Evolutionary conservation across 139 green algal species (phyloP), one percentile per base, ranked within the genome.

Genomic region (Astrephomene gubernaculifera): DNA sequence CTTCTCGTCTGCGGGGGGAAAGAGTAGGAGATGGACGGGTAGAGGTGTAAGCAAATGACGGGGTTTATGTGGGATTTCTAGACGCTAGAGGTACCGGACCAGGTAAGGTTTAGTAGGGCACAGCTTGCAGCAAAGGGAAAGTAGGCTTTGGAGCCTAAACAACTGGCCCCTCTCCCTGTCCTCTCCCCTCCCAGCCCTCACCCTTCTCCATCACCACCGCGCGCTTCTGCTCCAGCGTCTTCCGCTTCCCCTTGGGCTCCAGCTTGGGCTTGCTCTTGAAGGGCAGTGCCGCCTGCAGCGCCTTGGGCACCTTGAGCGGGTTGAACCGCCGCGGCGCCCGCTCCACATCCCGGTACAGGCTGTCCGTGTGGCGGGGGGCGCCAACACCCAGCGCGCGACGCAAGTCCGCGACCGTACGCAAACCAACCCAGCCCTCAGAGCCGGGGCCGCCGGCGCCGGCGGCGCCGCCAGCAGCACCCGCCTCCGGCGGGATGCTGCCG

Each of bases 231-330:
- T 98, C 96, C 64, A 99, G 90, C 10, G 91, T 96, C 90, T 96
- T 93, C 31, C 88, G 84, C 89, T 96, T 96, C 61, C 94, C 87
- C 7, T 68, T 53, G 0, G 74, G 36, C 89, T 97, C 92, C 49
- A 93, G 70, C 86, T 98, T 99, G 43, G 97, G 96, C 93, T 99
- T 99, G 84, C 90, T 96, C 88, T 98, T 97, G 94, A 97, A 99
- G 1, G 97, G 97, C 85, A 99, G 91, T 25, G 92, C 93, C 5
- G 94, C 93, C 91, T 97, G 94, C 41, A 99, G 93, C 70, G 87
- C 81, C 65, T 94, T 94, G 31, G 97, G 96, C 61, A 83, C 6
- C 91, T 96, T 95, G 27, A 99, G 94, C 0, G 96, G 94, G 83
- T 98, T 98, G 94, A 99, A 99, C 67, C 93, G 85, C 39, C 94